phyloP scores from a whole-genome alignment of 2,329 filamentous ascomycete species.

The Claviceps sp. region DNA sequence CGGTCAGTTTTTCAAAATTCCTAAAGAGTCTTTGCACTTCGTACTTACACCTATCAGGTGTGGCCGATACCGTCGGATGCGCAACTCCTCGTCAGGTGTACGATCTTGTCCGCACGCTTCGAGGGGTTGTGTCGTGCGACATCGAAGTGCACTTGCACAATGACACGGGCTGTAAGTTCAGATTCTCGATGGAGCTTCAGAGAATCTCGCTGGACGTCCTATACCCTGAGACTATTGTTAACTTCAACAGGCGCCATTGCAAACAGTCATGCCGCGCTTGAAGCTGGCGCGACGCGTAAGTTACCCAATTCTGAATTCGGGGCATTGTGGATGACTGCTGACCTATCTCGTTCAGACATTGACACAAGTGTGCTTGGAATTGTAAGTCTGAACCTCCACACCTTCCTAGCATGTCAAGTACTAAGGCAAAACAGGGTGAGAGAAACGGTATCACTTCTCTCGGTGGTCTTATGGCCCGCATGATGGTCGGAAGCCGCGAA shows the following conservation, averaged over 20 bases:
- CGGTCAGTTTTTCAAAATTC: not conserved
- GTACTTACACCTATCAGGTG: conserved; percentile 21
- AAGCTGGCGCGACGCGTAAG: conserved; percentile 61
- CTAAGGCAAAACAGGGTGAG: conserved; percentile 2
- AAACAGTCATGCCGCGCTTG: conserved; percentile 74
- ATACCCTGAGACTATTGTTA: not conserved
- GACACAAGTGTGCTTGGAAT: conserved; percentile 7
- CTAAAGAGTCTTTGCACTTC: not conserved
- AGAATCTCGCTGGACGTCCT: not conserved
- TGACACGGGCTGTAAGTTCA: conserved; percentile 1
- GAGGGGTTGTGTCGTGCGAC: conserved; percentile 43
- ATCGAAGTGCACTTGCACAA: conserved; percentile 62
- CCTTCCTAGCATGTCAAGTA: too few species aligned
- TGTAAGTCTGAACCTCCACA: not conserved
- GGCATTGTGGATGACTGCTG: not conserved
- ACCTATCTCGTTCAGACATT: conserved; percentile 1
- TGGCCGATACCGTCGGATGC: conserved; percentile 88
- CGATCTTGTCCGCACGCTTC: conserved; percentile 70
- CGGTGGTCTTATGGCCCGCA: conserved; percentile 22
- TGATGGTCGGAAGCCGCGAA: conserved; percentile 8
- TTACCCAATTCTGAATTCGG: not conserved
- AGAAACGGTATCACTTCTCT: conserved; percentile 8
- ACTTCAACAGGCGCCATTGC: conserved; percentile 54
- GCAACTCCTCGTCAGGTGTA: conserved; percentile 78
- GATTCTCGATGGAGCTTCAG: not conserved